These are phyloP conservation scores for Quillaja saponaria DNA, from an alignment of 306 rosid genomes.

Conservation along the genomic window DNA sequence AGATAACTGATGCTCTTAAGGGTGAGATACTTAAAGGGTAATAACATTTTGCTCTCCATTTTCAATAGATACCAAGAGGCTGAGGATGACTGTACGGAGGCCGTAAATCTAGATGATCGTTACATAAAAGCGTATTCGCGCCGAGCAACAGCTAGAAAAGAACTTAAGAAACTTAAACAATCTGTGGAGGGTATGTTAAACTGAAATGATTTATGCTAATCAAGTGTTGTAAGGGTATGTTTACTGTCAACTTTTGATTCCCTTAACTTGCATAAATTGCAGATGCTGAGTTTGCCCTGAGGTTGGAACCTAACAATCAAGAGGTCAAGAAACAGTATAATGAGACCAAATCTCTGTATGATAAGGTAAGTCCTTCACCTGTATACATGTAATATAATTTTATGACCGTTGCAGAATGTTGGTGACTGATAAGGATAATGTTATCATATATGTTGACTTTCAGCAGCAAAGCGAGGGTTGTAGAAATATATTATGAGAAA, in stretches of 20 bases:
- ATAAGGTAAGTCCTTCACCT: conserved; percentile 56
- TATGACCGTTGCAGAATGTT: conserved; percentile 4
- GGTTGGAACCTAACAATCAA: conserved; percentile 91
- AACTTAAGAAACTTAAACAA: conserved; percentile 78
- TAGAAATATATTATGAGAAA: no score
- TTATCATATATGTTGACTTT: no score
- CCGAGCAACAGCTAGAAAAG: conserved; percentile 87
- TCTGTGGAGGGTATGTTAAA: conserved; percentile 71
- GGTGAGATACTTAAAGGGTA: conserved; percentile 5
- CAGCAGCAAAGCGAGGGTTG: no score
- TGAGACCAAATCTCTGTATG: conserved; percentile 74
- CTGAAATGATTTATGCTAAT: background rate
- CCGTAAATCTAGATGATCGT: conserved; percentile 88
- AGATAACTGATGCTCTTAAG: conserved; percentile 24
- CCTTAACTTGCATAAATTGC: conserved; percentile 45
- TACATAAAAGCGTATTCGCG: conserved; percentile 95
- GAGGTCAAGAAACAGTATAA: conserved; percentile 86
- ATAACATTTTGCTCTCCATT: background rate
- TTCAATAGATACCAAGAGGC: conserved; percentile 76
- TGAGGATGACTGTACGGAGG: conserved; percentile 94
- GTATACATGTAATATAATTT: background rate
- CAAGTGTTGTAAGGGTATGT: conserved; percentile 3
- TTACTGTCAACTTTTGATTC: conserved; percentile 33
- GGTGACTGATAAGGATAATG: no score
- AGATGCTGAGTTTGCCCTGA: conserved; percentile 93